Base-by-base conservation (phyloP, 2,329 filamentous ascomycete species). In the Trichoderma sp. region DNA sequence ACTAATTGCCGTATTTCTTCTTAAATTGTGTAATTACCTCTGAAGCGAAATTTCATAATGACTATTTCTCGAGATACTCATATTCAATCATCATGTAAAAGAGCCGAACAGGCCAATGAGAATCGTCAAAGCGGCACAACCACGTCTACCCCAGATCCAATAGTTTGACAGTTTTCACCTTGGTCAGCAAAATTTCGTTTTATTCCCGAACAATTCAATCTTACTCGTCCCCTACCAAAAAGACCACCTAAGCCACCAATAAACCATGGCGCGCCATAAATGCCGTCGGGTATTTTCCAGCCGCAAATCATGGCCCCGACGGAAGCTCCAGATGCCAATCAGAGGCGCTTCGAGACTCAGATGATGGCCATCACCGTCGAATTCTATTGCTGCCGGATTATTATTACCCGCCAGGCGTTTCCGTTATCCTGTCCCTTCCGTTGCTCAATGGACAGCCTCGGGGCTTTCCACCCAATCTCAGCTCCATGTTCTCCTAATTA, bases 241-340 rank as follows among this genome's bases (percentile, higher is more conserved):
- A 24, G n/a, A 33, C 27, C 5, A 2, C 12, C 41, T 53, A 29
- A 29, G 50, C 21, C 27, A 60, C 45, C 45, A 29, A 21, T 6
- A 14, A 11, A 35, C 14, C 53, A 56, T 21, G 21, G 50, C 35
- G 35, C 18, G 4, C 59, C 3, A 38, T 35, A 59, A 72, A n/a
- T 14, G n/a, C 69, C 69, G 69, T 72, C 69, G 69, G 69, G 14
- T 72, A 72, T 59, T 72, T 63, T 35, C 68, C 8, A 27, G n/a
- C 24, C 18, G 35, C 16, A 41, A 27, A 63, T 35, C 18, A 7
- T 24, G 24, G 6, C 16, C 68, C 69, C 69, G 69, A 64, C 69
- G 69, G 69, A 64, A 72, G 24, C 38, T 60, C 27, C 8, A 31
- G n/a, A 72, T 72, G n/a, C 68, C 56, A 71, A 71, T 71, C 56